Percentiles rank a stretch among this genome's conserved stretches.
These are phyloP conservation scores for Chamaecrista fasciculata DNA, from an alignment of 306 rosid species.

Conservation along the genomic window DNA sequence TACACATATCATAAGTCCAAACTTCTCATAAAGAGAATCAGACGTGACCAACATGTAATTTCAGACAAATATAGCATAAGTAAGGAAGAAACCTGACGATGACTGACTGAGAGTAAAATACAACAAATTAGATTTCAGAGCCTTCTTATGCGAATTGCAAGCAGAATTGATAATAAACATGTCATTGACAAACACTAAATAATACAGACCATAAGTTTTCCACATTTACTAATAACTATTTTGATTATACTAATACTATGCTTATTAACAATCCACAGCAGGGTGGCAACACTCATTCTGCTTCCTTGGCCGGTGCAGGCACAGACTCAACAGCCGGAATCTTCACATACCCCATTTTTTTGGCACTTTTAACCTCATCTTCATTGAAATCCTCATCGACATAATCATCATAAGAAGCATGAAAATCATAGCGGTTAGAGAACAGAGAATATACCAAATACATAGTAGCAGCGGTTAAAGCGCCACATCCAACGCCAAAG, in stretches of 20 bases:
- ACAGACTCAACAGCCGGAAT: slow-evolving; percentile 44
- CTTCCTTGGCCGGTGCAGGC: slow-evolving; percentile 33
- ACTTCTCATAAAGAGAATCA: not conserved
- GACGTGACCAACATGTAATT: not conserved
- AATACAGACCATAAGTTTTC: slow-evolving; percentile 15
- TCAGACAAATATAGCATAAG: not conserved
- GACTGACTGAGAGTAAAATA: not conserved
- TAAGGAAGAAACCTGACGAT: not conserved
- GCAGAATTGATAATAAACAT: slow-evolving; percentile 8
- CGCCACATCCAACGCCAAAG: slow-evolving; percentile 80
- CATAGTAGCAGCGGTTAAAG: slow-evolving; percentile 72
- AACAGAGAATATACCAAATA: slow-evolving; percentile 61
- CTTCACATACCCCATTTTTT: slow-evolving; percentile 63
- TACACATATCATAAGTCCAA: not conserved
- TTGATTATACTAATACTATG: not conserved
- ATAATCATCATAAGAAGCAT: slow-evolving; percentile 24
- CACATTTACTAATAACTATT: not conserved
- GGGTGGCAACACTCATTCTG: slow-evolving; percentile 31
- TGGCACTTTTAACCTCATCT: slow-evolving; percentile 35
- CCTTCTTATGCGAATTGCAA: not conserved
- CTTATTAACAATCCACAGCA: slow-evolving; percentile 19
- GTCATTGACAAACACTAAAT: slow-evolving; percentile 21
- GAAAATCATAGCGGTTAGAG: slow-evolving; percentile 37
- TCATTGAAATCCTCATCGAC: slow-evolving; percentile 30
- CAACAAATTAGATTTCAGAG: not conserved